Evolutionary conservation across 352 stramenopile genomes (phyloP), one percentile per base, ranked within the genome.

Genomic region (Pythium grandisporangium): DNA sequence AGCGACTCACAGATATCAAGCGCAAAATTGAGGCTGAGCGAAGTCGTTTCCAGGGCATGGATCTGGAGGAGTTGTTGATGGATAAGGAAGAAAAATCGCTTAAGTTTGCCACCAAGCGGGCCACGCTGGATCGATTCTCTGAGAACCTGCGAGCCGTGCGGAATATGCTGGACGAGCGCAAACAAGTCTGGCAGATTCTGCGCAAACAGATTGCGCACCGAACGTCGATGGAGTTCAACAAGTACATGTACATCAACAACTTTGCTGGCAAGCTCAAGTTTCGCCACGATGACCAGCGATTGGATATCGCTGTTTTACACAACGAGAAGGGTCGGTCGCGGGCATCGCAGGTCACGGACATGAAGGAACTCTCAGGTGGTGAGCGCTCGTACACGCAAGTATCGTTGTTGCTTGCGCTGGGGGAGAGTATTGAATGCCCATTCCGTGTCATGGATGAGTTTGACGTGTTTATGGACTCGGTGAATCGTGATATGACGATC

Each of bases 391-490:
- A 96, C 60, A 97, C 95, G 13, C 97, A 97, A 47, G 85, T 99
- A 25, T 93, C 95, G 21, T 63, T 99, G 30, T 67, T 99, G 34
- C 59, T 99, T 38, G 95, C 96, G 13, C 74, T 99, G 10, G 94
- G 80, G 5, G 66, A 93, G 53, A 89, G 75, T 53, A 91, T 90
- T 42, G 81, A 93, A 50, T 93, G 77, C 42, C 94, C 94, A 14
- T 98, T 98, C 60, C 82, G 95, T 48, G 89, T 99, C 27, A 97
- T 99, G 88, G 95, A 99, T 58, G 95, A 99, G 72, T 99, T 99
- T 56, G 95, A 99, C 64, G 95, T 99, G 24, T 99, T 99, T 53
- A 97, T 99, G 77, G 96, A 99, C 72, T 89, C 95, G 19, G 82
- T 98, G 23, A 95, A 96, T 41, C 77, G 96, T 34, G 97, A 97